Percentiles rank a stretch among this genome's conserved stretches.
Conservation (phyloP, 805 yeast genomes). For the Kazachstania martiniae region DNA sequence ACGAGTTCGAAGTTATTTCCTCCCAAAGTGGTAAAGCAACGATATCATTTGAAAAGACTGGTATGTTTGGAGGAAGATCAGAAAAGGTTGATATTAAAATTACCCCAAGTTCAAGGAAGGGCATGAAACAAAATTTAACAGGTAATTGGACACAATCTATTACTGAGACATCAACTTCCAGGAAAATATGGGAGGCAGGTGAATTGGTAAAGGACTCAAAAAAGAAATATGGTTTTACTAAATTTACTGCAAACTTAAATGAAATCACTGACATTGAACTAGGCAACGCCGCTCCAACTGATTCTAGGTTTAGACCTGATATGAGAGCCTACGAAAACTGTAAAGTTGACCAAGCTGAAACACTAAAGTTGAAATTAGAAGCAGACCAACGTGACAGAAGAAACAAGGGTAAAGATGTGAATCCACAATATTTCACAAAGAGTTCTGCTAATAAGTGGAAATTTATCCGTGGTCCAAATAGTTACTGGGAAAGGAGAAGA, state of each 20-base stretch:
- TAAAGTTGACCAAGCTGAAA: slow-evolving; percentile 60
- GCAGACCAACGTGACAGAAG: slow-evolving; percentile 74
- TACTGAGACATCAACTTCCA: slow-evolving; percentile 27
- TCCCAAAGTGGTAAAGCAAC: slow-evolving; percentile 60
- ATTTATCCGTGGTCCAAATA: slow-evolving; percentile 42
- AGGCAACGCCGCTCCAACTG: slow-evolving; percentile 65
- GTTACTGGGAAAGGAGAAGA: slow-evolving; percentile 76
- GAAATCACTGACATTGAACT: slow-evolving; percentile 65
- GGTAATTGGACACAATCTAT: slow-evolving; percentile 85
- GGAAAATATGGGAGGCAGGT: slow-evolving; percentile 62
- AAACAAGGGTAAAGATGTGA: slow-evolving; percentile 37
- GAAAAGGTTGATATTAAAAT: slow-evolving; percentile 44
- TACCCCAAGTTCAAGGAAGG: slow-evolving; percentile 14
- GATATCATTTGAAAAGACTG: slow-evolving; percentile 65
- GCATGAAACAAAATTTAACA: slow-evolving; percentile 16
- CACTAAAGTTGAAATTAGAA: slow-evolving; percentile 56
- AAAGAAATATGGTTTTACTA: slow-evolving; percentile 75
- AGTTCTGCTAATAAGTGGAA: slow-evolving; percentile 38
- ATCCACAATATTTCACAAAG: slow-evolving; percentile 54
- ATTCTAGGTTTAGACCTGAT: slow-evolving; percentile 86
- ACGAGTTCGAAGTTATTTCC: slow-evolving; percentile 53
- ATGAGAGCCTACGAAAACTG: slow-evolving; percentile 62
- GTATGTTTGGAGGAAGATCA: slow-evolving; percentile 76
- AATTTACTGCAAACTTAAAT: slow-evolving; percentile 71
- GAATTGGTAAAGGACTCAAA: slow-evolving; percentile 45